Base-by-base conservation (phyloP, 306 rosid species). In the Lotus japonicus region DNA sequence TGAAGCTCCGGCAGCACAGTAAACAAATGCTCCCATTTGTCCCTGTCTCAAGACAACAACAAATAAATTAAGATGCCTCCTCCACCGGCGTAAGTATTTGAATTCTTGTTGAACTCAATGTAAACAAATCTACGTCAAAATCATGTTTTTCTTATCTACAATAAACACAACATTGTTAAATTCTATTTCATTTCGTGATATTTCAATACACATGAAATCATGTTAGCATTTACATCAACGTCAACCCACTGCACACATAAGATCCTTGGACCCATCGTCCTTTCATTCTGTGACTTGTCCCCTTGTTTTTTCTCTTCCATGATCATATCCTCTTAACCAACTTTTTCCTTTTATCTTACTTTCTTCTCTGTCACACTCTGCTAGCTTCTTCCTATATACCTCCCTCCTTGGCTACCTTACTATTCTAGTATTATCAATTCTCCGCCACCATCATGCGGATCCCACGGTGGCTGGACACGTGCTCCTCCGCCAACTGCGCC, bases 391-490 rank as follows among this genome's bases (percentile, higher is more conserved):
- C 23, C 23, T 21, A 21, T 21, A 21, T 21, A 21, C 23, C 23
- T 38, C 53, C 17, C 7, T 45, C 55, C 3, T 2, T 21, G 23
- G 2, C 23, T 21, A 21, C 23, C 1, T 21, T 21, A 21, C 23
- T 21, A 21, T 21, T 21, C 23, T 21, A 1, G 3, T 21, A 1
- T 3, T 21, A 21, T 26, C 50, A 12, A 8, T n/a, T 66, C 18
- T 68, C 14, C 3, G 21, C n/a, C 73, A 66, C 6, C 70, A 64
- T 3, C 81, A 89, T 84, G 92, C 49, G 68, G 77, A 18, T 83
- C 26, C 73, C 7, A 2, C 64, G 64, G 6, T 81, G 84, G 84
- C 58, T 84, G 19, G 21, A 78, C 4, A 66, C 81, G 61, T 52
- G 81, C 58, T 53, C 89, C 68, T 21, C 79, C 31, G 6, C 72